These are phyloP conservation scores for Plasmodium malariae DNA, from an alignment of 169 alveolate species.

Conservation along the genomic window DNA sequence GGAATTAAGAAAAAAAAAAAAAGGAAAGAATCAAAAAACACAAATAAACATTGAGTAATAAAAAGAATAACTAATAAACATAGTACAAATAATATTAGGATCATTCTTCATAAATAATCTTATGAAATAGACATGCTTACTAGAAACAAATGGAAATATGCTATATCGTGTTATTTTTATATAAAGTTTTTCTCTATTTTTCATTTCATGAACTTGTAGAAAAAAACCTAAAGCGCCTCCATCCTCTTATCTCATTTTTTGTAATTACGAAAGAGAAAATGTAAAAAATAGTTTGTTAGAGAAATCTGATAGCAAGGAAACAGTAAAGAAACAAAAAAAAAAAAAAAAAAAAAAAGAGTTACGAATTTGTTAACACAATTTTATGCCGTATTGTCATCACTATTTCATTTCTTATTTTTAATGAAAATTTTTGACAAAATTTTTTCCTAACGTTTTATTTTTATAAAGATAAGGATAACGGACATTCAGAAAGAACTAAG, in stretches of 20 bases:
- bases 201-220: slow-evolving; percentile 9
- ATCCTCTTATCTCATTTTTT: slow-evolving; percentile 68
- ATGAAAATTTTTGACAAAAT: no score
- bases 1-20: no score
- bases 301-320: slow-evolving; percentile 19
- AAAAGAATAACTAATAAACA: no score
- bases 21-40: no score
- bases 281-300: slow-evolving; percentile 34
- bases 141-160: no score
- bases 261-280: slow-evolving; percentile 67
- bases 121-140: no score
- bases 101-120: neutral
- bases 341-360: neutral
- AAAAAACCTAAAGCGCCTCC: slow-evolving; percentile 72
- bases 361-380: neutral
- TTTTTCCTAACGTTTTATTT: neutral
- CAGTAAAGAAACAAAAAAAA: slow-evolving; percentile 37
- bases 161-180: neutral
- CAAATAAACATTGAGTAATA: no score
- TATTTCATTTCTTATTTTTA: neutral
- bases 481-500: slow-evolving; percentile 75
- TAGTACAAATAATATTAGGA: no score
- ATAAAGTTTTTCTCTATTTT: neutral
- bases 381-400: neutral
- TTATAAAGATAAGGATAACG: slow-evolving; percentile 62